Evolutionary conservation across 176 grass and related monocot genomes (phyloP).

Genomic region (Zea mays): DNA sequence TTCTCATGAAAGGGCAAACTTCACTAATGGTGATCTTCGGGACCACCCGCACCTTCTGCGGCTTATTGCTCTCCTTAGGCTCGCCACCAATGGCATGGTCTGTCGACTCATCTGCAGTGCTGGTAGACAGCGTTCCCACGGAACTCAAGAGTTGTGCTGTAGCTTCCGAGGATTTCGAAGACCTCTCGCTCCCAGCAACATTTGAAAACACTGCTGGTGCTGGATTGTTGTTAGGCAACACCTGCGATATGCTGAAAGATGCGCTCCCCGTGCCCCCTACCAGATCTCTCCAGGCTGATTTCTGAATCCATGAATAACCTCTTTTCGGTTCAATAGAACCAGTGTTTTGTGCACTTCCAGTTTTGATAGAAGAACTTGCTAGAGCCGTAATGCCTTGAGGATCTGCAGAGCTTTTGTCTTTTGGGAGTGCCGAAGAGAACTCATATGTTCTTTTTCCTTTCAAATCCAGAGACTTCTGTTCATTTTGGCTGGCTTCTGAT

Average conservation of each 20-base stretch:
- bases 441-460: slow-evolving; percentile 33
- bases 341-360: slow-evolving; percentile 24
- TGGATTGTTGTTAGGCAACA: slow-evolving; percentile 46
- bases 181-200: slow-evolving; percentile 6
- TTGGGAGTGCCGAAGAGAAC: slow-evolving; percentile 45
- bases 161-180: slow-evolving; percentile 20
- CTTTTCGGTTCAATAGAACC: slow-evolving; percentile 42
- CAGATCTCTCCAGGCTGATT: slow-evolving; percentile 85
- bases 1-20: slow-evolving; percentile 95
- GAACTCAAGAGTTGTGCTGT: background rate
- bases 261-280: slow-evolving; percentile 47
- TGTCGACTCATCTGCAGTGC: background rate
- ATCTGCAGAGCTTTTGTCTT: slow-evolving; percentile 30
- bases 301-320: slow-evolving; percentile 69
- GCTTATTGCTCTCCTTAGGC: slow-evolving; percentile 15
- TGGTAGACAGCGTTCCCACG: background rate
- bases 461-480: slow-evolving; percentile 20
- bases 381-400: slow-evolving; percentile 13
- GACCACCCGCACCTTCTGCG: slow-evolving; percentile 43
- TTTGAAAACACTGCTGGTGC: slow-evolving; percentile 26
- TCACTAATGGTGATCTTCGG: slow-evolving; percentile 76
- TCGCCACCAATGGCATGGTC: slow-evolving; percentile 7
- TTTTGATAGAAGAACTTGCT: slow-evolving; percentile 46
- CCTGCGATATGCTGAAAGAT: slow-evolving; percentile 67
- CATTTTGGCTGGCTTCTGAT: slow-evolving; percentile 23